phyloP scores from a whole-genome alignment of 2,329 filamentous ascomycete species.

The Cucurbitaria berberidis region DNA sequence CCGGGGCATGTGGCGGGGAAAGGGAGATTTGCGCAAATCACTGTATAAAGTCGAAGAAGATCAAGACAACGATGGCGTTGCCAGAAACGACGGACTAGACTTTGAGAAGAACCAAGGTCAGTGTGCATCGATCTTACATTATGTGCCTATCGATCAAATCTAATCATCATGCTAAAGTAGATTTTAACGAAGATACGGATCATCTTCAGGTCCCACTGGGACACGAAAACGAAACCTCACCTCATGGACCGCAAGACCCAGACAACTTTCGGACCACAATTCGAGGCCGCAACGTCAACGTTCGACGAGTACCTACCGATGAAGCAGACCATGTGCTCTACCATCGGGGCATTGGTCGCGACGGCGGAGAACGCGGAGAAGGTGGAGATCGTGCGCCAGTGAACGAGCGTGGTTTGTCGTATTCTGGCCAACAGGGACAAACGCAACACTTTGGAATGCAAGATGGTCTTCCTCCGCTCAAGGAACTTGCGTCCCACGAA shows the following conservation, averaged over 20 bases:
- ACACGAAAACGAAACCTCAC: background rate
- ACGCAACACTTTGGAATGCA: conserved; percentile 50
- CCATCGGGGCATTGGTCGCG: conserved; percentile 4
- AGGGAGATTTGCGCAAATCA: conserved; percentile 52
- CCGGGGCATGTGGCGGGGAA: conserved; percentile 57
- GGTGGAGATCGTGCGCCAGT: conserved; percentile 25
- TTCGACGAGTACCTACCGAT: conserved; percentile 15
- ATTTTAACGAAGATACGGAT: conserved; percentile 17
- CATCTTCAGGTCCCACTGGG: conserved; percentile 16
- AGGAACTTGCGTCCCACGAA: conserved; percentile 29
- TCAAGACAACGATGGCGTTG: conserved; percentile 19
- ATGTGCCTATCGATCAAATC: too few relatives aligned
- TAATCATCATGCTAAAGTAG: conserved; percentile 9
- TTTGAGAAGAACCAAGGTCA: conserved; percentile 22
- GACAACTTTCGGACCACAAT: conserved; percentile 18
- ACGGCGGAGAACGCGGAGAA: conserved; percentile 22
- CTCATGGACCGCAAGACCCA: background rate
- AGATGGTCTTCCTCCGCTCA: conserved; percentile 51
- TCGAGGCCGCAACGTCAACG: conserved; percentile 20
- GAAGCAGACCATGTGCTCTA: conserved; percentile 15
- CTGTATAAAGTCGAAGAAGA: conserved; percentile 25
- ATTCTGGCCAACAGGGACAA: conserved; percentile 14
- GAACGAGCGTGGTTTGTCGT: conserved; percentile 29
- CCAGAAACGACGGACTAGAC: conserved; percentile 22
- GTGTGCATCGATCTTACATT: background rate